Conservation (phyloP, 768 basidiomycete species). For the Flagelloscypha sp. region DNA sequence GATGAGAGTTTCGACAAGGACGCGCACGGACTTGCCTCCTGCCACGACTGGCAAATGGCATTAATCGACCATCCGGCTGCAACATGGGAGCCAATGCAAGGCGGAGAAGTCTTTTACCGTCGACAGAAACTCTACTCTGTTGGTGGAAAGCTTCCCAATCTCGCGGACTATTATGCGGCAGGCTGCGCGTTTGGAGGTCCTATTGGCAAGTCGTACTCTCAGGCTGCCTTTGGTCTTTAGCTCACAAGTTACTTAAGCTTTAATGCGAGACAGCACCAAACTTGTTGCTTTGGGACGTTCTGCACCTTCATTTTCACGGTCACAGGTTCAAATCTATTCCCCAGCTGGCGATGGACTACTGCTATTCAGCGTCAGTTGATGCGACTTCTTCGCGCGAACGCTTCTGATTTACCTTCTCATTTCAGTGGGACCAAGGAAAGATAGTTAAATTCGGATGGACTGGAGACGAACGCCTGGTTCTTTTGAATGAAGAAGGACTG, state of each 20-base stretch:
- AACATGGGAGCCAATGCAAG: slow-evolving; percentile 87
- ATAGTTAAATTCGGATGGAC: slow-evolving; percentile 84
- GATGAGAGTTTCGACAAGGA: slow-evolving; percentile 3
- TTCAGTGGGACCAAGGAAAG: slow-evolving; percentile 90
- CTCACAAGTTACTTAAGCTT: slow-evolving; percentile 37
- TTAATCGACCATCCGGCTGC: slow-evolving; percentile 67
- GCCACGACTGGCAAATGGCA: too few species aligned
- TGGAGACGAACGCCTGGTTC: slow-evolving; percentile 67
- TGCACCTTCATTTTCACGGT: slow-evolving; percentile 51
- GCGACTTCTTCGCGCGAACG: slow-evolving; percentile 7
- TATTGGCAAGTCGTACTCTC: slow-evolving; percentile 47
- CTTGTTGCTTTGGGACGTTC: slow-evolving; percentile 61
- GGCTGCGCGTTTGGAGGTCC: slow-evolving; percentile 86
- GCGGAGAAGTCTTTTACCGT: slow-evolving; percentile 81
- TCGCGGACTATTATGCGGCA: slow-evolving; percentile 72
- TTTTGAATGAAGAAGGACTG: slow-evolving; percentile 86
- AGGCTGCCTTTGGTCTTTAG: slow-evolving; percentile 4
- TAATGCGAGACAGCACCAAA: slow-evolving; percentile 81
- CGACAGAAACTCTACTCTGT: slow-evolving; percentile 79
- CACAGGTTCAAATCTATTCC: slow-evolving; percentile 84
- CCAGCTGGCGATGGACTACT: slow-evolving; percentile 70
- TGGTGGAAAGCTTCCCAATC: slow-evolving; percentile 66
- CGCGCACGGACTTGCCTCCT: slow-evolving; percentile 4
- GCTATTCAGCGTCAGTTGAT: slow-evolving; percentile 60
- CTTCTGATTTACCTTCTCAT: slow-evolving; percentile 13